A percentile compares a stretch with the other conserved stretches of the same genome.
Evolutionary conservation across 163 green algal genomes (phyloP).

Genomic region (Scenedesmus sp.): DNA sequence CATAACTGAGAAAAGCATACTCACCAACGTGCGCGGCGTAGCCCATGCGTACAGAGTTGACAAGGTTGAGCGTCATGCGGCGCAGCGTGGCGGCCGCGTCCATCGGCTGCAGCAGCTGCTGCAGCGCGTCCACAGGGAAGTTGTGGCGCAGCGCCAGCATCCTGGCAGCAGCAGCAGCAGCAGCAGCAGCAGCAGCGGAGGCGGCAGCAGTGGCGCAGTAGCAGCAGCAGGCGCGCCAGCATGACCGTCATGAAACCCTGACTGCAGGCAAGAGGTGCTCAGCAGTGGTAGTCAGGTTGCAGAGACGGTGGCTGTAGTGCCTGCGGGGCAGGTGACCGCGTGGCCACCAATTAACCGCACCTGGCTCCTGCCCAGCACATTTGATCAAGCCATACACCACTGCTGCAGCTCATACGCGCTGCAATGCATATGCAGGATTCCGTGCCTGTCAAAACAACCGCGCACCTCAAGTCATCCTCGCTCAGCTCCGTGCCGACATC

Average conservation of each 20-base stretch:
- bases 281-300: too few relatives aligned
- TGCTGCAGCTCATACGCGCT: too few relatives aligned
- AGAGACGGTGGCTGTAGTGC: too few relatives aligned
- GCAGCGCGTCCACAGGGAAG: not conserved
- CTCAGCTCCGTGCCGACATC: not conserved
- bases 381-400: too few relatives aligned
- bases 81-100: not conserved
- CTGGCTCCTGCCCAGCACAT: too few relatives aligned
- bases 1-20: not conserved
- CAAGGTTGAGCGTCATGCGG: constrained; percentile 18
- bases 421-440: too few relatives aligned
- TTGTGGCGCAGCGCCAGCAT: not conserved
- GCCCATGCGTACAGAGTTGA: constrained; percentile 20
- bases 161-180: not conserved
- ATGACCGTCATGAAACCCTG: too few relatives aligned
- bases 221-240: too few relatives aligned
- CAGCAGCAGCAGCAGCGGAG: not conserved
- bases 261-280: too few relatives aligned
- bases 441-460: not conserved
- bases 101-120: constrained; percentile 6
- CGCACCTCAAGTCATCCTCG: constrained; percentile 12
- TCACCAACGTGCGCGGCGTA: not conserved
- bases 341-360: too few relatives aligned
- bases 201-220: too few relatives aligned
- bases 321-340: too few relatives aligned